Percentiles rank a stretch among this genome's conserved stretches.
Evolutionary conservation across 495 filamentous ascomycete species (phyloP).

Genomic region (Jackrogersella multiformis): DNA sequence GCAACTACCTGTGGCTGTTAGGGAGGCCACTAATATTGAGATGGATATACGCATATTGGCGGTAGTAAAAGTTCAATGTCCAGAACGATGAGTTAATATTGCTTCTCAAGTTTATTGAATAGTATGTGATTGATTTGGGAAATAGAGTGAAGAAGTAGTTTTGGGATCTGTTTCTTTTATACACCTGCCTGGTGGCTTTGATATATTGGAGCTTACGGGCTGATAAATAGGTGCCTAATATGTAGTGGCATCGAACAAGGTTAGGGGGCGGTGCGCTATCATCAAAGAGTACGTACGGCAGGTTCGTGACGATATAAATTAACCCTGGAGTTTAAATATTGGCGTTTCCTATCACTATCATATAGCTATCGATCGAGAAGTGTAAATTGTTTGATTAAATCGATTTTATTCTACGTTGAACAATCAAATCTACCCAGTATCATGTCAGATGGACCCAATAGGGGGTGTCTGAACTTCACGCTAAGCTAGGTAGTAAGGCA

Average conservation of each 20-base stretch:
- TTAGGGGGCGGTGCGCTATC: background rate
- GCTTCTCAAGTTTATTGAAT: no score
- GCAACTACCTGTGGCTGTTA: background rate
- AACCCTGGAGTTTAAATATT: background rate
- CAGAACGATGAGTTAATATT: no score
- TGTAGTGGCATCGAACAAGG: background rate
- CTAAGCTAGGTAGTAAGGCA: background rate
- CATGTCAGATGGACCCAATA: background rate
- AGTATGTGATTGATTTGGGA: background rate
- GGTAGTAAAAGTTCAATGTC: background rate
- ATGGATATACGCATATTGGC: slow-evolving; percentile 22
- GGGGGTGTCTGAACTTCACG: background rate
- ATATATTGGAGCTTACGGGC: background rate
- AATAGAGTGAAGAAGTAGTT: background rate
- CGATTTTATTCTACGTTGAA: background rate
- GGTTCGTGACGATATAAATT: background rate
- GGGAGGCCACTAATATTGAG: slow-evolving; percentile 1
- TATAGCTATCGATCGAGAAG: background rate
- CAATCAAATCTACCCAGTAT: background rate
- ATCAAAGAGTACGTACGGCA: background rate
- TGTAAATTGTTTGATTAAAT: background rate
- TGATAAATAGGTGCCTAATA: no score
- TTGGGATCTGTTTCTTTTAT: background rate
- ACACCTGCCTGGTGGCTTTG: background rate
- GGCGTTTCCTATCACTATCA: background rate